Base-by-base conservation (phyloP, 495 filamentous ascomycete genomes). In the Filosporella fistucella region DNA sequence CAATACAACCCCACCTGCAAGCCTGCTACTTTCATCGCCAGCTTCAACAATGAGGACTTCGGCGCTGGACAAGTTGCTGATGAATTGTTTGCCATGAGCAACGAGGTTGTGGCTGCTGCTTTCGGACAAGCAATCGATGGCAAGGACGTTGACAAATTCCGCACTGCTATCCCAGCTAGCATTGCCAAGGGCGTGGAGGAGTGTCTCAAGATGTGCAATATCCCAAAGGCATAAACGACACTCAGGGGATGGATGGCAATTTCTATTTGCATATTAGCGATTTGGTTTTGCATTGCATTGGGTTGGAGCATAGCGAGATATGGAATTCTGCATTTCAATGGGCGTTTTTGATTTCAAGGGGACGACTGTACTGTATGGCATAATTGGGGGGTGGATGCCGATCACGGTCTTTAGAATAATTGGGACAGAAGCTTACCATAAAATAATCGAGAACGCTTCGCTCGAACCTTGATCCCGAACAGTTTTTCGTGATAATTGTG, bases 1-100 rank as follows among this genome's bases (percentile, higher is more conserved):
- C 68, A 76, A 52, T 61, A 70, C 58, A 76, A 76, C 57, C 62
- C 63, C 7, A 58, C 55, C 18, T 76, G 72, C 54, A 55, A 57
- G 33, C 51, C 55, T 18, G 66, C 69, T 1, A 56, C 56, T 0
- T 69, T 69, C 47, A 64, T 72, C 8, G 70, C 70, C 0, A 48
- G 53, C 12, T 68, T 76, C 47, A 61, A 63, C 36, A 56, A 39
- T 29, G 65, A 74, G 32, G 72, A 76, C 24, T 57, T 66, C 58
- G 44, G 72, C 56, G 23, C 60, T 52, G 44, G 59, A 17, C 58
- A 68, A 49, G 52, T 57, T 18, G 36, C 52, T 14, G 57, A 59
- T 25, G 52, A 60, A 44, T 32, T 56, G 12, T 59, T 72, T 42
- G 63, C 65, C 24, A 57, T 70, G 53, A 60, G 52, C 33, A 24